A percentile compares a stretch with the other conserved stretches of the same genome.
These are phyloP conservation scores for Oxytropis ochrocephala DNA, from an alignment of 306 rosid genomes.

Conservation along the genomic window DNA sequence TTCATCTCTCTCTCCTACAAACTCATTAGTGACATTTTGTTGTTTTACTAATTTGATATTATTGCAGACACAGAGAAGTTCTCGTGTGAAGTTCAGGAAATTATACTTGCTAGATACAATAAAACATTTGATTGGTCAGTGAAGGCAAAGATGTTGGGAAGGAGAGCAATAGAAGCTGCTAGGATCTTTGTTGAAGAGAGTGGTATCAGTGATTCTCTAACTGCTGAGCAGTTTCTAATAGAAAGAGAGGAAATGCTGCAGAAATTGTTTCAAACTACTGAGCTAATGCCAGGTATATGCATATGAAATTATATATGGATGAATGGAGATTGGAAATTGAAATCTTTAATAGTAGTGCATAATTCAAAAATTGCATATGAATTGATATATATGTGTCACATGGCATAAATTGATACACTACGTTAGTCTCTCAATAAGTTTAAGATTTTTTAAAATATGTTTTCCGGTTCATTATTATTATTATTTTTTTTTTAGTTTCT, in stretches of 20 bases:
- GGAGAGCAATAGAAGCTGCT: constrained; percentile 86
- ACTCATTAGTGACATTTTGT: too few species aligned
- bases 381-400: too few species aligned
- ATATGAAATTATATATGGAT: neutral
- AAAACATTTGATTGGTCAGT: constrained; percentile 88
- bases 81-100: constrained; percentile 77
- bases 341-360: too few species aligned
- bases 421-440: too few species aligned
- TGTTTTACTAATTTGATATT: neutral
- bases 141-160: constrained; percentile 92
- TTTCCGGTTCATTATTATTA: too few species aligned
- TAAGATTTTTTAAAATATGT: too few species aligned
- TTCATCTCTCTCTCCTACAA: too few species aligned
- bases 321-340: neutral
- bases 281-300: constrained; percentile 89
- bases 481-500: too few species aligned
- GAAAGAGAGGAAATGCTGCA: constrained; percentile 77
- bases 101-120: constrained; percentile 67
- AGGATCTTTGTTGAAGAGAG: constrained; percentile 73
- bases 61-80: constrained; percentile 79
- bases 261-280: constrained; percentile 63
- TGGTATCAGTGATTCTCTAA: constrained; percentile 62
- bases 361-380: too few species aligned
- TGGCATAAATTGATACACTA: too few species aligned
- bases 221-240: constrained; percentile 63